Base-by-base conservation (phyloP, 345 rosid species). In the Xanthoceras sorbifolium region DNA sequence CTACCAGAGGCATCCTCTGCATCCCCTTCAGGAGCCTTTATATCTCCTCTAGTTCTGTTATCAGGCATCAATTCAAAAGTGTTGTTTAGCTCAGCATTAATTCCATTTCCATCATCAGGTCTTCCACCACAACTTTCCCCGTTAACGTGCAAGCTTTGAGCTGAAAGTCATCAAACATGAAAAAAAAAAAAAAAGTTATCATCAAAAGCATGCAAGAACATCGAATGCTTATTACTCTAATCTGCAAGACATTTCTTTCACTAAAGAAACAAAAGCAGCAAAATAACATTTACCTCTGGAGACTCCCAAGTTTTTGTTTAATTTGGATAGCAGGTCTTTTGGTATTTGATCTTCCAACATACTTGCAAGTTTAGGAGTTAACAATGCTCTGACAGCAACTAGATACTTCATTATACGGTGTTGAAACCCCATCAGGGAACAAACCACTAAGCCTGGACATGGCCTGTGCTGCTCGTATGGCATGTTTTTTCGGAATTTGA, bases 401-500 rank as follows among this genome's bases (percentile, higher is more conserved):
- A 54, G 94, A 93, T 74, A 87, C 79, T 44, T 84, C 87, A 84
- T 96, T 90, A 84, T 88, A 87, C 80, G 99, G 93, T 69, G 91
- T 85, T 73, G 82, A 81, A 81, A 79, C 82, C 79, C 67, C 91
- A 78, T 92, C 91, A 75, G 77, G 67, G 77, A 92, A 89, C 82
- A 92, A 85, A 64, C 99, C 99, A 83, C 93, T 85, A 76, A 96
- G 97, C 86, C 91, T 91, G 67, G 99, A 87, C 46, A 96, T 81
- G 46, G 99, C 99, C 78, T 94, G 97, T 34, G 92, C 85, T 76
- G 99, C 97, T 83, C 87, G 90, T 54, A 92, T 65, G 75, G 99
- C 97, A 84, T 90, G 98, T 93, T 96, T 96, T 86, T 96, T 96
- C 36, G 98, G 95, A 85, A 89, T 92, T 86, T 96, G 99, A 83